Conservation (phyloP, 108 stramenopile species). For the Parmales sp. region DNA sequence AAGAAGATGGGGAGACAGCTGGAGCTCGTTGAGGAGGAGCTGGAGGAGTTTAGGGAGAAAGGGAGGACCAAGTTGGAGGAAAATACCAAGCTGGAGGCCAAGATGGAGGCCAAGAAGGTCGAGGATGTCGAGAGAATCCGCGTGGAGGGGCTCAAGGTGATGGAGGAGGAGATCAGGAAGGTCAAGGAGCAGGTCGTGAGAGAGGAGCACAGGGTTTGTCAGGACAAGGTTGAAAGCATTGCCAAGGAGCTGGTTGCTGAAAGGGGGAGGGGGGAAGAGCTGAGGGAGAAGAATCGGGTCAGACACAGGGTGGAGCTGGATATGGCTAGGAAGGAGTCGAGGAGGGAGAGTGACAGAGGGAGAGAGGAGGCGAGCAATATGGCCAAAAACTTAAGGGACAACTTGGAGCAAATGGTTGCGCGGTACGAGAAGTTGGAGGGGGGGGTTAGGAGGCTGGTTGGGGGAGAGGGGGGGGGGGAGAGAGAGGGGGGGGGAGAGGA, state of each 20-base stretch:
- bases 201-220: background rate
- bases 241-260: background rate
- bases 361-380: background rate
- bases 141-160: too few relatives aligned
- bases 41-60: background rate
- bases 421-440: background rate
- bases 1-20: background rate
- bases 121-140: background rate
- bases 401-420: background rate
- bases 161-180: constrained; percentile 4
- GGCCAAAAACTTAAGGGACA: background rate
- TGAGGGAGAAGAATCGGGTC: background rate
- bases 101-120: constrained; percentile 1
- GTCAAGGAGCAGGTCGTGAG: background rate
- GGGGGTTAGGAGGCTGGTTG: background rate
- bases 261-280: background rate
- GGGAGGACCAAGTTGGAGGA: background rate
- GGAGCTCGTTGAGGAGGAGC: background rate
- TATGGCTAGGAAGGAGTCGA: background rate
- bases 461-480: background rate
- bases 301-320: background rate
- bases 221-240: background rate
- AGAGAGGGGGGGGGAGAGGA: background rate
- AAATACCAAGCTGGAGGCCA: background rate
- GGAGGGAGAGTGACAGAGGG: background rate